Conservation (phyloP, 495 filamentous ascomycete species). For the Coniosporium apollinis region DNA sequence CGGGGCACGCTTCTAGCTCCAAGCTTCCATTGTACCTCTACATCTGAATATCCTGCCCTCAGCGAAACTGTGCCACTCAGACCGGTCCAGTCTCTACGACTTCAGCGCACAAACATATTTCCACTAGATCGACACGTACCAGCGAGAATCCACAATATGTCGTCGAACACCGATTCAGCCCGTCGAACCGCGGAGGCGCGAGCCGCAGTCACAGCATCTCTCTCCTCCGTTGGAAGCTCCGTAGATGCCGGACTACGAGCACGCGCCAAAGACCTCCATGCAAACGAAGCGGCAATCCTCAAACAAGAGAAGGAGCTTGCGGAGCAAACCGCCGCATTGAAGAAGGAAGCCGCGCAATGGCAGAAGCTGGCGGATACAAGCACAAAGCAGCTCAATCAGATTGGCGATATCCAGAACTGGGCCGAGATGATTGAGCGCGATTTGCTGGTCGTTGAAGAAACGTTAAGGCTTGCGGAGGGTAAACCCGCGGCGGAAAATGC, state of each 20-base stretch:
- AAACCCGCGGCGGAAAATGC: constrained; percentile 14
- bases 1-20: no score
- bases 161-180: no score
- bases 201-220: constrained; percentile 59
- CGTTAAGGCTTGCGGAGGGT: constrained; percentile 46
- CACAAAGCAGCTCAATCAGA: constrained; percentile 64
- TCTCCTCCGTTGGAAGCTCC: constrained; percentile 50
- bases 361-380: constrained; percentile 50
- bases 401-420: constrained; percentile 96
- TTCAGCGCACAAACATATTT: no score
- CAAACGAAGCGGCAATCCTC: constrained; percentile 49
- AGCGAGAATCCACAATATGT: no score
- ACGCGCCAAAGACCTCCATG: constrained; percentile 60
- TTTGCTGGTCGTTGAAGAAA: constrained; percentile 76
- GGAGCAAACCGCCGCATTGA: constrained; percentile 46
- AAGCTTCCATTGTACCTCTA: no score
- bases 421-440: constrained; percentile 91
- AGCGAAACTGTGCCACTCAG: no score
- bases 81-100: no score
- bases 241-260: constrained; percentile 52
- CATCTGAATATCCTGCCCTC: no score
- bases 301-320: constrained; percentile 56
- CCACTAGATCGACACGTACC: no score
- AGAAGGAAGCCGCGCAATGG: constrained; percentile 54
- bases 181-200: constrained; percentile 55